Conservation (phyloP, 1,284 basidiomycete species). For the Golubevia pallescens region DNA sequence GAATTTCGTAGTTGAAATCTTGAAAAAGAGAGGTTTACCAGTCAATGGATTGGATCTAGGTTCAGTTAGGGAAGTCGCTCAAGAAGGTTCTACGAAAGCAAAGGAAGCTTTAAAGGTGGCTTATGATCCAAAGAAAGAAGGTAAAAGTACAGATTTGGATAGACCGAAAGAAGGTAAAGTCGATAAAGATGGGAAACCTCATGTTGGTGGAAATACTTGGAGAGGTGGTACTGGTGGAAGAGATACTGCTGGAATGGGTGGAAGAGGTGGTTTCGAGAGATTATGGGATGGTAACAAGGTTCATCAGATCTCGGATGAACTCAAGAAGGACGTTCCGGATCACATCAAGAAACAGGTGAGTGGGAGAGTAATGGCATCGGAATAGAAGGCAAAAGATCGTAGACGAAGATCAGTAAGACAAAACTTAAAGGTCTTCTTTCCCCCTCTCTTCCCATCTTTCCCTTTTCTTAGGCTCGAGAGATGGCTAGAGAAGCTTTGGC, state of each 20-base stretch:
- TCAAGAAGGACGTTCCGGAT: constrained; percentile 63
- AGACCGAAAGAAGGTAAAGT: constrained; percentile 63
- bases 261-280: constrained; percentile 55
- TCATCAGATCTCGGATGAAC: constrained; percentile 53
- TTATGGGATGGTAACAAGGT: constrained; percentile 60
- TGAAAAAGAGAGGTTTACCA: constrained; percentile 48
- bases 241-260: constrained; percentile 64
- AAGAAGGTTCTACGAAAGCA: constrained; percentile 7
- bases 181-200: constrained; percentile 55
- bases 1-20: constrained; percentile 48
- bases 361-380: too few species aligned
- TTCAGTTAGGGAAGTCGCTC: constrained; percentile 28
- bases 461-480: too few species aligned
- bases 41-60: constrained; percentile 48
- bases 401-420: too few species aligned
- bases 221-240: constrained; percentile 64
- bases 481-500: constrained; percentile 64
- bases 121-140: constrained; percentile 34
- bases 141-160: constrained; percentile 39
- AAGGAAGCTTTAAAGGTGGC: constrained; percentile 19
- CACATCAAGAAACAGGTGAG: constrained; percentile 61
- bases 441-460: too few species aligned
- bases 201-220: constrained; percentile 65
- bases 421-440: too few species aligned
- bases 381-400: too few species aligned